Conservation (phyloP, 495 filamentous ascomycete species). For the Cladorrhinum samala region DNA sequence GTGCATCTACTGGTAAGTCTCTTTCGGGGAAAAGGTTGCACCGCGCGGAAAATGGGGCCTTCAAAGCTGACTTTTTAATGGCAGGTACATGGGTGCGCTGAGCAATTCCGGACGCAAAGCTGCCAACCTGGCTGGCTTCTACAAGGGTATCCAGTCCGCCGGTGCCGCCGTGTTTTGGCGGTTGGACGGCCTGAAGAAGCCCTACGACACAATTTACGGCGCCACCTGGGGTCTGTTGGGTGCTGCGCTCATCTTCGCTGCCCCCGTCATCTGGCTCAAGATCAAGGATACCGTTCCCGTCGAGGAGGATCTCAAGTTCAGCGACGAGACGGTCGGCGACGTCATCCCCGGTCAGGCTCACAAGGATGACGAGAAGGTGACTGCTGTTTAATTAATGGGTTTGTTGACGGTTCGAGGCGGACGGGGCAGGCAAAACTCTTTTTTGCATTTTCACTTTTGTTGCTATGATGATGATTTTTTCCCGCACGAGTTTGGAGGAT, state of each 20-base stretch:
- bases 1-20: slow-evolving; percentile 73
- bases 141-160: slow-evolving; percentile 94
- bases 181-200: slow-evolving; percentile 56
- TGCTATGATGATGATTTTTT: too few relatives aligned
- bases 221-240: slow-evolving; percentile 61
- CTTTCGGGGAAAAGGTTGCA: too few relatives aligned
- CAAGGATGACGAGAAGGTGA: not conserved
- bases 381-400: not conserved
- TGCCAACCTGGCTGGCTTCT: slow-evolving; percentile 91
- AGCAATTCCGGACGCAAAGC: slow-evolving; percentile 87
- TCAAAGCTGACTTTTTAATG: not conserved
- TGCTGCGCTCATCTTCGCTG: slow-evolving; percentile 66
- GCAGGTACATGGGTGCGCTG: slow-evolving; percentile 84
- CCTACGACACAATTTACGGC: slow-evolving; percentile 59
- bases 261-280: slow-evolving; percentile 71
- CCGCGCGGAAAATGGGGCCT: too few relatives aligned
- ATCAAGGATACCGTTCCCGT: slow-evolving; percentile 66
- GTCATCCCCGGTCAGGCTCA: slow-evolving; percentile 34
- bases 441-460: too few relatives aligned
- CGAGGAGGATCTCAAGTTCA: slow-evolving; percentile 76
- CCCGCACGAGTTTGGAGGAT: too few relatives aligned
- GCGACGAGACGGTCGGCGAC: slow-evolving; percentile 69
- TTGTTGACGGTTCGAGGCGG: too few relatives aligned
- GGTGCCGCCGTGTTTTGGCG: slow-evolving; percentile 84
- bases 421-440: too few relatives aligned